Conservation (phyloP, 768 basidiomycete species). For the Lactarius hatsudake region DNA sequence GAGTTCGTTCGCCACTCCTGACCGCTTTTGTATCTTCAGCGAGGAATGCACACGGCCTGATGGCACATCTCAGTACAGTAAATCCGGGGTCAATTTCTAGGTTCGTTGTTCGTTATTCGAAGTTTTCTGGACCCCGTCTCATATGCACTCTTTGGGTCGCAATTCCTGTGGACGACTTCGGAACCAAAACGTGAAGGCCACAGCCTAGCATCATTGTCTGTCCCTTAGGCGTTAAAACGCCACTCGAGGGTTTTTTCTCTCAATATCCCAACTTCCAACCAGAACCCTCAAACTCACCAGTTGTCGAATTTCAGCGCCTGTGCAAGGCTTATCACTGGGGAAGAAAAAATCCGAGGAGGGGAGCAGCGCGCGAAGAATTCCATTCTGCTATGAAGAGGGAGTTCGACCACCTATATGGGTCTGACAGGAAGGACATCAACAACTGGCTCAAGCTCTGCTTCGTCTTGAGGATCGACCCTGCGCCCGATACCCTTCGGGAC, state of each 20-base stretch:
- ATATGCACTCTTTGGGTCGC: neutral
- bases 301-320: constrained; percentile 20
- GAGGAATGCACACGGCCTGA: neutral
- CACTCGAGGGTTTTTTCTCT: constrained; percentile 25
- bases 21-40: neutral
- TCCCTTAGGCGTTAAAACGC: neutral
- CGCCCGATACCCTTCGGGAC: constrained; percentile 6
- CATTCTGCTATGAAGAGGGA: constrained; percentile 17
- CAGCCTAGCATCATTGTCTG: neutral
- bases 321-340: neutral
- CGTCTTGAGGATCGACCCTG: constrained; percentile 19
- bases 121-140: neutral
- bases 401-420: constrained; percentile 28
- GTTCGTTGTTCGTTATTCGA: neutral
- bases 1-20: neutral
- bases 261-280: constrained; percentile 18
- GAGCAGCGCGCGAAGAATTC: constrained; percentile 10
- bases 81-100: neutral
- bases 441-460: constrained; percentile 25
- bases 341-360: too few relatives aligned
- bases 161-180: neutral
- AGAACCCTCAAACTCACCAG: constrained; percentile 11
- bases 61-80: neutral
- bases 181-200: neutral
- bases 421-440: constrained; percentile 20